Evolutionary conservation across 2,329 filamentous ascomycete genomes (phyloP), one percentile per base, ranked within the genome.

Genomic region (Aspergillus sclerotialis): DNA sequence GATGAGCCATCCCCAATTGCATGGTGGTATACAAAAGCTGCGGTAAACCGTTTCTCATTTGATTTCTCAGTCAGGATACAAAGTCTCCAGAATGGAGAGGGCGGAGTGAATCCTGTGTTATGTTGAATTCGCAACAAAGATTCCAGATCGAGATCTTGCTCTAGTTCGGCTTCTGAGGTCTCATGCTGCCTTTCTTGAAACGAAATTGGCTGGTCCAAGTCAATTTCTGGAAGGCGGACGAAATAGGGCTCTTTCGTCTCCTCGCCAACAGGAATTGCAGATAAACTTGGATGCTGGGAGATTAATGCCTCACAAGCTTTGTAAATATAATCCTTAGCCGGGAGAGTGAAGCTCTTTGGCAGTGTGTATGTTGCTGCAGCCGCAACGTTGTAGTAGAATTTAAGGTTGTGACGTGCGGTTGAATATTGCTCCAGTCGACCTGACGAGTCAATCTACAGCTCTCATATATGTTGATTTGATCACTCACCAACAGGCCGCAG

Each of bases 21-120:
- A 50, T 72, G 69, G 36, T 73, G 69, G 40, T 58, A 70, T 7
- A 70, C 52, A 48, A 69, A 72, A 2, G 49, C 50, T 2, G 60
- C 64, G 1, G 64, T 67, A 38, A 73, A 70, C 2, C 39, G 43
- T 3, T 35, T 44, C 2, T 43, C 12, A 19, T 48, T 36, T 7
- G 39, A 43, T 10, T 44, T 25, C 10, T 53, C 42, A n/a, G 49
- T 45, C 7, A 69, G 36, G 14, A 72, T 43, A 12, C 60, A 42
- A 2, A 72, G 47, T 13, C 65, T 60, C 69, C 69, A 73, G 40
- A 63, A 64, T 2, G 68, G 63, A 12, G 54, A 30, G 3, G 49
- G 51, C 2, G 55, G 43, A 14, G 55, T 53, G 44, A 63, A 67
- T 3, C 56, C 44, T 11, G 38, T 58, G 32, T 62, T 62, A 38